phyloP scores from a whole-genome alignment of 352 stramenopile genomes.

The Phytopythium oedochilum region DNA sequence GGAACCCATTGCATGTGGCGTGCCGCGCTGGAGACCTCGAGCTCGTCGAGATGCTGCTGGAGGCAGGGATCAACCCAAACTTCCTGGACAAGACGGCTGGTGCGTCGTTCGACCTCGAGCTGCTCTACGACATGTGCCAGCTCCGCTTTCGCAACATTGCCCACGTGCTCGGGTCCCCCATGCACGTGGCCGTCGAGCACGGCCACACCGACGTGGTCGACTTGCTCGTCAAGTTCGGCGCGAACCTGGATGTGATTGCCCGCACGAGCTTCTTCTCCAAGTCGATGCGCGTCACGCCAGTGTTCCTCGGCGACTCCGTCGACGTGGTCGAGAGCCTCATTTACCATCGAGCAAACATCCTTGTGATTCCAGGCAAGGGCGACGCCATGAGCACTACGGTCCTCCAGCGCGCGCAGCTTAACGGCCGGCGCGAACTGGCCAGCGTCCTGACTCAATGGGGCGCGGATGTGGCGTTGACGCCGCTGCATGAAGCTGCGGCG shows the following conservation, averaged over 20 bases:
- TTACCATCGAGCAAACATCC: slow-evolving; percentile 57
- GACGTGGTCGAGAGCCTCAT: slow-evolving; percentile 67
- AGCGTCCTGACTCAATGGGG: slow-evolving; percentile 67
- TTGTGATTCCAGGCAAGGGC: slow-evolving; percentile 56
- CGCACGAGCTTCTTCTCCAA: slow-evolving; percentile 62
- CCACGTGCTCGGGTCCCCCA: slow-evolving; percentile 55
- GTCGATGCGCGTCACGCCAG: slow-evolving; percentile 58
- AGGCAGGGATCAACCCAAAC: slow-evolving; percentile 64
- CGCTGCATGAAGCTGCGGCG: slow-evolving; percentile 62
- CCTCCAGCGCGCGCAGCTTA: slow-evolving; percentile 61
- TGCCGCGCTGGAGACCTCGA: slow-evolving; percentile 53
- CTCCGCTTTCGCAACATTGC: slow-evolving; percentile 60
- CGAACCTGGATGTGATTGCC: slow-evolving; percentile 56
- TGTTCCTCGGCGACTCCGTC: slow-evolving; percentile 71
- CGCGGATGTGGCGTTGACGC: slow-evolving; percentile 71
- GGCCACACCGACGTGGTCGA: slow-evolving; percentile 60
- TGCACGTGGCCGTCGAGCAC: slow-evolving; percentile 67
- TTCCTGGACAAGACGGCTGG: slow-evolving; percentile 78
- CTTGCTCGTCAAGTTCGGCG: slow-evolving; percentile 45
- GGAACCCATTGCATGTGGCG: slow-evolving; percentile 72
- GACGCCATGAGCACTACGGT: slow-evolving; percentile 67
- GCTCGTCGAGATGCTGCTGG: slow-evolving; percentile 50
- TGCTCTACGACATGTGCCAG: slow-evolving; percentile 66
- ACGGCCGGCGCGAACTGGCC: slow-evolving; percentile 50
- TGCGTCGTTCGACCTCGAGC: slow-evolving; percentile 44